These are phyloP conservation scores for Triangularia setosa DNA, from an alignment of 2,329 filamentous ascomycete species.

Conservation along the genomic window DNA sequence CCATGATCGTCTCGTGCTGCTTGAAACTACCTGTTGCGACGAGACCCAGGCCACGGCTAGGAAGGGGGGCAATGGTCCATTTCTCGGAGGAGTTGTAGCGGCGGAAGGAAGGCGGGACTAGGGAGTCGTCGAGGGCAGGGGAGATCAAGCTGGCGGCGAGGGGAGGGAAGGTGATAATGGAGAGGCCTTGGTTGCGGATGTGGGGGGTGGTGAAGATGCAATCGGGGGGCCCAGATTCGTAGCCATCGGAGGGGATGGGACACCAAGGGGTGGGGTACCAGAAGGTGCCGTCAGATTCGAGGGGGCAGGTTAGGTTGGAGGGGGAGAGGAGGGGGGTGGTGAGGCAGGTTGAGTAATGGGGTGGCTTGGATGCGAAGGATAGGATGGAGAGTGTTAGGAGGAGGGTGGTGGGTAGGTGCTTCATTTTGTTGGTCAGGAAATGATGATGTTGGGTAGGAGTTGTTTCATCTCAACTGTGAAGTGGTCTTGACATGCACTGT, in stretches of 20 bases:
- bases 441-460: neutral
- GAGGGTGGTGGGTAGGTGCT: neutral
- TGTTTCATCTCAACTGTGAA: neutral
- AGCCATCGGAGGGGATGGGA: constrained; percentile 9
- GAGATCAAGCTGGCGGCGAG: constrained; percentile 21
- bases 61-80: constrained; percentile 21
- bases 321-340: neutral
- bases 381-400: neutral
- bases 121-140: constrained; percentile 23
- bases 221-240: constrained; percentile 12
- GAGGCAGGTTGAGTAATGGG: neutral
- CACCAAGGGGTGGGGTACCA: constrained; percentile 25
- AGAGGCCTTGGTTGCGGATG: constrained; percentile 26
- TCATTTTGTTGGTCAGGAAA: neutral
- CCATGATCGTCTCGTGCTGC: constrained; percentile 22
- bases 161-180: constrained; percentile 26
- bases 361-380: neutral
- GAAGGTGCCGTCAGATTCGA: constrained; percentile 11
- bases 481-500: neutral
- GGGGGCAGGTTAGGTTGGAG: neutral
- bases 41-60: constrained; percentile 25
- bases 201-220: constrained; percentile 26
- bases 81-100: constrained; percentile 12
- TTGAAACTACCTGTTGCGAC: constrained; percentile 20
- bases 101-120: constrained; percentile 12